Evolutionary conservation across 495 filamentous ascomycete genomes (phyloP).

Genomic region (Xylaria nigripes): DNA sequence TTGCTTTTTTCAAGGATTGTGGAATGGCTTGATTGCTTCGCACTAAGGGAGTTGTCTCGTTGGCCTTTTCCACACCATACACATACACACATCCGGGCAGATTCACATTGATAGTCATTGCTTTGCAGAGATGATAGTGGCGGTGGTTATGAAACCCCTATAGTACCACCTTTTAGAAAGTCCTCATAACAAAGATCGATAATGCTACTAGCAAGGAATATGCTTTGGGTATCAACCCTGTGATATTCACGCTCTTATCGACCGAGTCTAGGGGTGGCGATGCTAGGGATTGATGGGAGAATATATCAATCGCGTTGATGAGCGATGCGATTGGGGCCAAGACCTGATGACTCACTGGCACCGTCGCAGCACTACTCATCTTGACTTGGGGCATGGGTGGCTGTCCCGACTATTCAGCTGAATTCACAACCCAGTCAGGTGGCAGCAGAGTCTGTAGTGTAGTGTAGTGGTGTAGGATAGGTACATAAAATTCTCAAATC

Average conservation of each 20-base stretch:
- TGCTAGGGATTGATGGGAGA: constrained; percentile 1
- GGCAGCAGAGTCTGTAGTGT: background rate
- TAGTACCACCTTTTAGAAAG: background rate
- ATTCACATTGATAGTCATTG: background rate
- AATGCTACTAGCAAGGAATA: background rate
- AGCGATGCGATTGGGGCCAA: constrained; percentile 10
- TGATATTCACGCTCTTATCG: background rate
- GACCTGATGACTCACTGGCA: constrained; percentile 6
- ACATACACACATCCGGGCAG: background rate
- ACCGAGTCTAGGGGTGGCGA: background rate
- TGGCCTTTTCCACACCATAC: background rate
- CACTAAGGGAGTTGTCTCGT: constrained; percentile 2
- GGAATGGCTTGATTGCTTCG: background rate
- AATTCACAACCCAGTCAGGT: background rate
- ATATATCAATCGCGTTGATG: background rate
- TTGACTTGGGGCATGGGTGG: background rate
- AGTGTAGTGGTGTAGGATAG: background rate
- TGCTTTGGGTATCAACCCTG: background rate
- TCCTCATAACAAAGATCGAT: background rate
- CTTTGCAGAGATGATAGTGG: background rate
- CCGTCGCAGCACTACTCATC: constrained; percentile 9
- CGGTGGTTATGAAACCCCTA: background rate
- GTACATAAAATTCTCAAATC: background rate
- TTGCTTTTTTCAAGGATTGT: constrained; percentile 4
- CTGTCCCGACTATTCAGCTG: background rate